A percentile compares a stretch with the other conserved stretches of the same genome.
Conservation (phyloP, 331 rosid genomes). For the Erythrophleum ivorense region DNA sequence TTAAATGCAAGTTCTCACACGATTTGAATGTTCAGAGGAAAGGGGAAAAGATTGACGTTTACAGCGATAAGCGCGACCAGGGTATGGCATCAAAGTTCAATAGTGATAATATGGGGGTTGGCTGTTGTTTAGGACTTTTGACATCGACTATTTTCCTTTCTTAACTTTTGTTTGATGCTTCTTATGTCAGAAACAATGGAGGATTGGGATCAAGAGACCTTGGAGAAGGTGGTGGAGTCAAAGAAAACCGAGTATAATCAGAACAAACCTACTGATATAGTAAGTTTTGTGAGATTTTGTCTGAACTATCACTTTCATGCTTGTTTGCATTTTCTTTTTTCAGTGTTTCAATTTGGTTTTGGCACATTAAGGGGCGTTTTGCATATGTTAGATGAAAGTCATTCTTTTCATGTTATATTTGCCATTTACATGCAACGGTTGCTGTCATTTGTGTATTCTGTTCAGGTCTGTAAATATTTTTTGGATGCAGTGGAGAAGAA, state of each 20-base stretch:
- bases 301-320: conserved; percentile 6
- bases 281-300: conserved; percentile 46
- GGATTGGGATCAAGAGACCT: conserved; percentile 94
- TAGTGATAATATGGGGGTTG: conserved; percentile 14
- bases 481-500: conserved; percentile 97
- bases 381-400: conserved; percentile 11
- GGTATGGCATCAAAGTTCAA: conserved; percentile 47
- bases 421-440: not conserved
- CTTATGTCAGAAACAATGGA: conserved; percentile 66
- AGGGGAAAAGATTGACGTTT: conserved; percentile 95
- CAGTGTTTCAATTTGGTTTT: not conserved
- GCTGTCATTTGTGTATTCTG: conserved; percentile 24
- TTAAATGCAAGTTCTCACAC: conserved; percentile 95
- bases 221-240: conserved; percentile 93
- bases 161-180: conserved; percentile 9
- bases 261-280: conserved; percentile 93
- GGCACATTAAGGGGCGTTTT: not conserved
- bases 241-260: conserved; percentile 76
- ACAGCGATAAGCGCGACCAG: conserved; percentile 78
- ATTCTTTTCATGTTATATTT: conserved; percentile 18
- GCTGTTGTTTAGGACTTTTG: conserved; percentile 1
- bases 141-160: not conserved
- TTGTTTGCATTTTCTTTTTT: not conserved
- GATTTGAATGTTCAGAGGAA: conserved; percentile 96
- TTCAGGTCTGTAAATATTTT: conserved; percentile 88